Base-by-base conservation (phyloP, 352 stramenopile genomes). In the Aphanomyces astaci region DNA sequence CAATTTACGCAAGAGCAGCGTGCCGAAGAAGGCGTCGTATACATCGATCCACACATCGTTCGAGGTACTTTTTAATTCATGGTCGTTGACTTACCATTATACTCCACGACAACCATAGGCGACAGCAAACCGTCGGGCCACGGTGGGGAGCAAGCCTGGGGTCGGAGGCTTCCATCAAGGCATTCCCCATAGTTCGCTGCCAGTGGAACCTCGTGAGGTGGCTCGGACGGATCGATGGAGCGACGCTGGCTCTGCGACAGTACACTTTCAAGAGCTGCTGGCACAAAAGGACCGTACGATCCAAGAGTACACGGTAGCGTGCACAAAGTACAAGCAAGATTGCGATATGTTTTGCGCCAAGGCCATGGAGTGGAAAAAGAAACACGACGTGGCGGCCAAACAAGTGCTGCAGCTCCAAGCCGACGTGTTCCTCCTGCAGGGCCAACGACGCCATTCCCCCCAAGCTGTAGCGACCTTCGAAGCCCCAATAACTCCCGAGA, bases 331-430 rank as follows among this genome's bases (percentile, higher is more conserved):
- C 51, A 22, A 28, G 19, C 19, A 22, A 22, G 51, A 59, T 30
- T 32, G 5, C 25, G 51, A 59, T 15, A 36, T 25, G 13, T 59
- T 59, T 59, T 59, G 51, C n/a, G 24, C 15, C 51, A 59, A 59
- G 30, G 51, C 51, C 17, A 33, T 59, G 51, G 51, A 59, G 5
- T 59, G 51, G 51, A 59, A 59, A 28, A 59, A 59, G 24, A 59
- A 59, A 25, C 51, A 59, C 51, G 51, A 59, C 51, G 51, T 30
- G 30, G 25, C 33, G n/a, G 25, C 25, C 7, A 39, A 32, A 32
- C 51, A 59, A 59, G 30, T 59, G 25, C 51, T 59, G 5, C 51
- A 59, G 30, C 51, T 59, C 30, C 25, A 59, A 36, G 51, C 51
- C 22, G 51, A 59, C 51, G 15, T 33, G 22, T 59, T 59, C 30